These are phyloP conservation scores for Aspergillus sp. DNA, from an alignment of 2,329 filamentous ascomycete genomes.

Conservation along the genomic window DNA sequence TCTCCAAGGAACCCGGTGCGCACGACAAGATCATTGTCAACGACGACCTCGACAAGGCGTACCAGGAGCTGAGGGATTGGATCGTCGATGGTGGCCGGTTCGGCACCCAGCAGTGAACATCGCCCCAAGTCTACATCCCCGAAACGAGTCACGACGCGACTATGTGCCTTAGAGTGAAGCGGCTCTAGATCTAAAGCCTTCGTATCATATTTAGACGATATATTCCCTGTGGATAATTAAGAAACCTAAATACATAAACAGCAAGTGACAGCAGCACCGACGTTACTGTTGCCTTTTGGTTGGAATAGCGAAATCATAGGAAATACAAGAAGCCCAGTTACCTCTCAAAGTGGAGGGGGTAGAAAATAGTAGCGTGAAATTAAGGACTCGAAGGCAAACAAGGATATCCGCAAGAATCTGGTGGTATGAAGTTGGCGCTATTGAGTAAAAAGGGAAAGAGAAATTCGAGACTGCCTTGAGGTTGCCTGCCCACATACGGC, in stretches of 20 bases:
- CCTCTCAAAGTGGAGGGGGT: conserved; percentile 15
- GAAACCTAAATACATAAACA: conserved; percentile 36
- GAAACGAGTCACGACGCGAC: background rate
- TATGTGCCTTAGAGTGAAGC: conserved; percentile 2
- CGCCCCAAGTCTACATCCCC: background rate
- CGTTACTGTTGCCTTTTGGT: conserved; percentile 26
- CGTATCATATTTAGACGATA: conserved; percentile 1
- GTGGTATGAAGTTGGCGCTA: conserved; percentile 30
- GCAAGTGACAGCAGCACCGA: conserved; percentile 24
- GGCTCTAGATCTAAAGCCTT: background rate
- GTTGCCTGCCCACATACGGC: conserved; percentile 13
- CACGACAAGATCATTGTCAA: conserved; percentile 66
- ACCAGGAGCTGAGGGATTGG: conserved; percentile 52
- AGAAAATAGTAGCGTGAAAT: conserved; percentile 20
- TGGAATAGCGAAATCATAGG: conserved; percentile 25
- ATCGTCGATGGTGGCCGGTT: conserved; percentile 44
- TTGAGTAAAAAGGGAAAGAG: conserved; percentile 13
- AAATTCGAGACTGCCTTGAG: conserved; percentile 16
- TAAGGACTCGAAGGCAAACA: conserved; percentile 24
- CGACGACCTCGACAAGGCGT: conserved; percentile 60
- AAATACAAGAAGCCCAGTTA: conserved; percentile 23
- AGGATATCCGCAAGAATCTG: conserved; percentile 40
- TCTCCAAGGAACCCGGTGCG: conserved; percentile 63
- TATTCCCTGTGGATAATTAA: conserved; percentile 26
- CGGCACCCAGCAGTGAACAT: conserved; percentile 22